Evolutionary conservation across 257 asterid species (phyloP), one percentile per base, ranked within the genome.

Genomic region (Ilex aquifolium): DNA sequence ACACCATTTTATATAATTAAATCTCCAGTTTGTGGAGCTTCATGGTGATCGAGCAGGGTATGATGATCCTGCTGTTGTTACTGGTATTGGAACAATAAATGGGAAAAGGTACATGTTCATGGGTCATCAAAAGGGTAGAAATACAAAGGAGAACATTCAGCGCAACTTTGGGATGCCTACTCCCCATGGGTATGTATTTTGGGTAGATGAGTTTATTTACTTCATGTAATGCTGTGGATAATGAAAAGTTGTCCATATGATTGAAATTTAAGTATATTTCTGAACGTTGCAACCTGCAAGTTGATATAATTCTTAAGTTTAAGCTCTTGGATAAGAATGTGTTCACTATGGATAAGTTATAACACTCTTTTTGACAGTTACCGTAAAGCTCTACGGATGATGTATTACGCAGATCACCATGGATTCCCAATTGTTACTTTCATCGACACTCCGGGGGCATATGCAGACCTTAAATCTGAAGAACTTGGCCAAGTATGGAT

Each of bases 91-190:
- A 61, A 80, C 92, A 32, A 90, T 90, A 64, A 79, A 87, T 76
- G 96, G 92, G 51, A 80, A 75, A 79, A 72, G 82, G 69, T 90
- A 83, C 78, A 90, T 90, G 97, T 87, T 90, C 82, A 85, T 90
- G 65, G 97, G 97, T 66, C 95, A 90, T 56, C 97, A 87, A 71
- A 90, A 90, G 65, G 97, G 97, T 46, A 82, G 97, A 57, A 87
- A 90, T 68, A 82, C 96, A 15, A 90, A 90, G 80, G 97, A 90
- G 77, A 90, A 87, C 73, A 88, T 90, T 60, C 77, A 78, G 60
- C 88, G 97, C 15, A 90, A 90, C 87, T 87, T 90, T 74, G 97
- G 96, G 75, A 90, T 90, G 97, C 97, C 97, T 57, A 90, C 97
- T 50, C 97, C 97, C 58, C 97, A 90, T 71, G 97, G 97, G 97